Conservation (phyloP, 768 basidiomycete genomes). For the Tricholoma sp. region DNA sequence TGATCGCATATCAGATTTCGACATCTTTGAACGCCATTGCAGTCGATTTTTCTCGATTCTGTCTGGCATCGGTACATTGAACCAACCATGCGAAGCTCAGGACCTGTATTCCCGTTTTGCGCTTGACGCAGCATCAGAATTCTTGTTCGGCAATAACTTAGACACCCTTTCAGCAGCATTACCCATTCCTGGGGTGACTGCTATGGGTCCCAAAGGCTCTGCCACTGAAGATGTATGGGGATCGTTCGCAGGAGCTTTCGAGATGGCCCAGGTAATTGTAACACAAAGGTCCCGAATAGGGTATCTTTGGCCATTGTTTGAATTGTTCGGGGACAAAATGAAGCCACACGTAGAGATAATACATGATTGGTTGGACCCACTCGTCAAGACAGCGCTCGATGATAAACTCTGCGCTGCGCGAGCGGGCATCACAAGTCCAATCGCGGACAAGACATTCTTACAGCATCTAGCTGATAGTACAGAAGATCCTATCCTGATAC, state of each 20-base stretch:
- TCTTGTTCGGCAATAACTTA: slow-evolving; percentile 63
- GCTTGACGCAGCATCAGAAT: slow-evolving; percentile 68
- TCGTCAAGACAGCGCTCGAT: slow-evolving; percentile 49
- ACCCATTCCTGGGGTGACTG: slow-evolving; percentile 41
- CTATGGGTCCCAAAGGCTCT: slow-evolving; percentile 54
- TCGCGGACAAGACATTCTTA: slow-evolving; percentile 58
- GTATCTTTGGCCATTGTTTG: slow-evolving; percentile 56
- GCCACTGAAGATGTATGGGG: slow-evolving; percentile 58
- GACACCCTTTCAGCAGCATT: slow-evolving; percentile 53
- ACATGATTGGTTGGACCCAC: slow-evolving; percentile 57
- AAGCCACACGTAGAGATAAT: slow-evolving; percentile 44
- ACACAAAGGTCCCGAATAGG: slow-evolving; percentile 47
- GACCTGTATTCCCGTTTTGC: slow-evolving; percentile 67
- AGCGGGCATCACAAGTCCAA: slow-evolving; percentile 30
- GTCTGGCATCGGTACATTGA: slow-evolving; percentile 30
- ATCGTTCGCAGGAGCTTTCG: slow-evolving; percentile 55
- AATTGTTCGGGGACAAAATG: slow-evolving; percentile 53
- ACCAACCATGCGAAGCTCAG: slow-evolving; percentile 55
- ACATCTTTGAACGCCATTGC: slow-evolving; percentile 57
- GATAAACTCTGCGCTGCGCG: slow-evolving; percentile 34
- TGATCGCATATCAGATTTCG: slow-evolving; percentile 68
- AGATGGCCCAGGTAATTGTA: slow-evolving; percentile 49
- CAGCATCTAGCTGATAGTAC: slow-evolving; percentile 65
- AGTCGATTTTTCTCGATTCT: slow-evolving; percentile 43
- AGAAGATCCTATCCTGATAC: slow-evolving; percentile 58